Evolutionary conservation across 345 rosid species (phyloP).

Genomic region (Populus alba): DNA sequence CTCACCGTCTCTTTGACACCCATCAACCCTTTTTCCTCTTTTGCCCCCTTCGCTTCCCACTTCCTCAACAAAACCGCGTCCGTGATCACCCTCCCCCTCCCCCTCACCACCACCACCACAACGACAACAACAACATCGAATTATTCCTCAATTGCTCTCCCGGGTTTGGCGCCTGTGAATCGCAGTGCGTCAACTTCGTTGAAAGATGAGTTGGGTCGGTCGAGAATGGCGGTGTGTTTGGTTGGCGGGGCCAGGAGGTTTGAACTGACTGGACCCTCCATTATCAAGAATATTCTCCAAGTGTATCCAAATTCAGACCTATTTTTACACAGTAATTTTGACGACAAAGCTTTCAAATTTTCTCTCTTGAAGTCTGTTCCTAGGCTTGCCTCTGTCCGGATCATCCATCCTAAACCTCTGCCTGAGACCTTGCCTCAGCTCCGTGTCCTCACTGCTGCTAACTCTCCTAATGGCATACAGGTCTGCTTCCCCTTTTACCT

Average conservation of each 20-base stretch:
- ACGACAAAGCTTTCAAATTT: slow-evolving; percentile 62
- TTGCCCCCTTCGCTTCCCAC: slow-evolving; percentile 3
- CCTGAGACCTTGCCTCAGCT: slow-evolving; percentile 48
- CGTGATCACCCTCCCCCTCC: background rate
- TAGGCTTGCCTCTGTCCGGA: slow-evolving; percentile 63
- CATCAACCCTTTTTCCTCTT: slow-evolving; percentile 14
- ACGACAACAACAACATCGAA: background rate
- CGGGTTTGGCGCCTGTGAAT: background rate
- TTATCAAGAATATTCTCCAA: slow-evolving; percentile 55
- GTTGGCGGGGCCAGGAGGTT: slow-evolving; percentile 93
- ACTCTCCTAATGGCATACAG: slow-evolving; percentile 94
- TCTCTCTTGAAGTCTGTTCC: slow-evolving; percentile 61
- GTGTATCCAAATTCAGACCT: slow-evolving; percentile 80
- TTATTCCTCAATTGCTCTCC: background rate
- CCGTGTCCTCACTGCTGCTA: slow-evolving; percentile 70
- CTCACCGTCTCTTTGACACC: slow-evolving; percentile 5
- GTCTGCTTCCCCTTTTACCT: slow-evolving; percentile 19
- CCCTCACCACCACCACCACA: background rate
- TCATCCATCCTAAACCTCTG: slow-evolving; percentile 51
- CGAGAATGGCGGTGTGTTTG: slow-evolving; percentile 83
- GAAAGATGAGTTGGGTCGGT: slow-evolving; percentile 6
- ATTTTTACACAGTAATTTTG: slow-evolving; percentile 77
- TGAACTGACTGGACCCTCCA: slow-evolving; percentile 88
- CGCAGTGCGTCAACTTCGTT: background rate
- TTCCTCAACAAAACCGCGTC: background rate